These are phyloP conservation scores for Ophiostoma novo-ulmi DNA, from an alignment of 2,329 filamentous ascomycete genomes.

Conservation along the genomic window DNA sequence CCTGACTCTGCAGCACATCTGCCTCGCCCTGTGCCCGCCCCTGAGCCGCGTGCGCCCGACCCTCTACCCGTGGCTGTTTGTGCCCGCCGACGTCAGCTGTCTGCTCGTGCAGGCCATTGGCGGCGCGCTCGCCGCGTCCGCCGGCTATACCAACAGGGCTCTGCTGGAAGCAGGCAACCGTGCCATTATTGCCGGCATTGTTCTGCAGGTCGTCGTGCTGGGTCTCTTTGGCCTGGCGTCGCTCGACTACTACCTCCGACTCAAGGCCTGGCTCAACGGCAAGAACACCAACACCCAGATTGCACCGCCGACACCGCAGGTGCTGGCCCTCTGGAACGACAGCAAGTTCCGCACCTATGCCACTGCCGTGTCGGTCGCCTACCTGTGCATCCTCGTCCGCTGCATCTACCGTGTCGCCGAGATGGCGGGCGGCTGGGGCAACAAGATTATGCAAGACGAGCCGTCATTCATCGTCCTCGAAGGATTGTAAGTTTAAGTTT, in stretches of 20 bases:
- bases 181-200: conserved; percentile 51
- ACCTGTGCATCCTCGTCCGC: conserved; percentile 43
- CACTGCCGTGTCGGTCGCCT: conserved; percentile 44
- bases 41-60: conserved; percentile 49
- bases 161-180: conserved; percentile 46
- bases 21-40: conserved; percentile 44
- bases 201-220: conserved; percentile 50
- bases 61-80: conserved; percentile 54
- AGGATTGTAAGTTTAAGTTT: conserved; percentile 38
- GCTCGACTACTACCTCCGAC: conserved; percentile 44
- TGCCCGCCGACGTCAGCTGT: conserved; percentile 55
- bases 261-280: conserved; percentile 37
- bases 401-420: conserved; percentile 56
- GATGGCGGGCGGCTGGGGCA: conserved; percentile 61
- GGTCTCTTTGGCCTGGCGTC: conserved; percentile 42
- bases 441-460: conserved; percentile 59
- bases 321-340: conserved; percentile 41
- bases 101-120: conserved; percentile 56
- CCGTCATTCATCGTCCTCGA: conserved; percentile 56
- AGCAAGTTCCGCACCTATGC: conserved; percentile 42
- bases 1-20: conserved; percentile 58
- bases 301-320: conserved; percentile 25
- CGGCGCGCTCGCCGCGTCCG: conserved; percentile 50
- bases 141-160: conserved; percentile 34
- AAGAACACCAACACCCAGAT: not conserved